Evolutionary conservation across 169 alveolate genomes (phyloP).

Genomic region (Plasmodium fragile): DNA sequence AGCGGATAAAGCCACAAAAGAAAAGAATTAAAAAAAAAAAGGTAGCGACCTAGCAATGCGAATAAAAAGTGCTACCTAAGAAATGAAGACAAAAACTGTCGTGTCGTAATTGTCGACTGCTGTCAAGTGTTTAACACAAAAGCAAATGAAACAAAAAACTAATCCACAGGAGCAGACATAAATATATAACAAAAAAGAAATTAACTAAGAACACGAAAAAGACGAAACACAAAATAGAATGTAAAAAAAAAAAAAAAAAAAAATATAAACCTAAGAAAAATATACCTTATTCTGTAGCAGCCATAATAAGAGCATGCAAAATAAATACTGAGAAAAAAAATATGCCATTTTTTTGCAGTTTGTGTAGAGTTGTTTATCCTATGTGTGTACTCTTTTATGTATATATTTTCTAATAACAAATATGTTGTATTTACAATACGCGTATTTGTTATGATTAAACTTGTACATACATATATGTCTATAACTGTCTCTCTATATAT

Average conservation of each 20-base stretch:
- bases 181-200: not conserved
- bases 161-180: not conserved
- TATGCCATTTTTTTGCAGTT: not conserved
- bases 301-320: not conserved
- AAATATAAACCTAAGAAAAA: not conserved
- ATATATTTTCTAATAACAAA: not conserved
- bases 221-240: not conserved
- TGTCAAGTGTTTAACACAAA: not conserved
- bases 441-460: not conserved
- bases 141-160: not conserved
- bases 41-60: not conserved
- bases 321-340: not conserved
- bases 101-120: not conserved
- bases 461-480: not conserved
- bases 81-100: not conserved
- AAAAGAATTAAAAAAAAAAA: not conserved
- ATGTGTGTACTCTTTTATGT: not conserved
- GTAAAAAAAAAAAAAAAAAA: not conserved
- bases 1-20: not conserved
- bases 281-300: not conserved
- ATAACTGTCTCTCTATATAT: not conserved
- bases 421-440: not conserved
- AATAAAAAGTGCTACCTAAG: not conserved
- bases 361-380: not conserved
- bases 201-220: not conserved